Evolutionary conservation across 1,284 basidiomycete genomes (phyloP), one percentile per base, ranked within the genome.

Genomic region (Fomitopsis schrenkii): DNA sequence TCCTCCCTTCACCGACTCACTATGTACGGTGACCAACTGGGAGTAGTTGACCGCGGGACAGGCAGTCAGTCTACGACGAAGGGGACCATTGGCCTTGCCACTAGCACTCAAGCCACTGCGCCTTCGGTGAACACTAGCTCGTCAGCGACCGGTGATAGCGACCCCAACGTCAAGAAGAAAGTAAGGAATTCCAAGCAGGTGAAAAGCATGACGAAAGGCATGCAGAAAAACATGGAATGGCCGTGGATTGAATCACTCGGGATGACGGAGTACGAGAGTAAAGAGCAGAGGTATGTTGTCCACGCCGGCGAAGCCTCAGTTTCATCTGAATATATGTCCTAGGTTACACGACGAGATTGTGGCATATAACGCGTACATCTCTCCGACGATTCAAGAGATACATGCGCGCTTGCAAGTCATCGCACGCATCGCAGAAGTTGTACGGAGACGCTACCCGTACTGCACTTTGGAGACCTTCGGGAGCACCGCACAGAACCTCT

Each of bases 311-410:
- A 1, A 55, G 45, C 48, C 8, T 35, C 6, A 8, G 3, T 15
- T 14, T 14, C 57, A 53, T 22, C 12, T 17, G 33, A 15, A 19
- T 17, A 14, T 56, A 58, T 62, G 44, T 46, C 48, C n/a, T 36
- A 91, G 88, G 75, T 72, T 93, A 45, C 88, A 90, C 67, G 74
- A 82, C 59, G 90, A 93, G 72, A 84, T 75, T 57, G 68, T 73
- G 33, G 73, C 73, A 33, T 75, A 69, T 60, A 64, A 64, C 44
- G n/a, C 58, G 9, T 74, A 71, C 57, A 65, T 71, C 12, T 36
- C 57, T n/a, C 71, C 74, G 1, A 74, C 69, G 7, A 56, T 61
- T 10, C 64, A 70, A 46, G 74, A 75, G 59, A 52, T 55, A 7
- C 55, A 58, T 42, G 71, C 67, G 10, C 68, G 73, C 17, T 63